Conservation (phyloP, 345 rosid genomes). For the Acer negundo region DNA sequence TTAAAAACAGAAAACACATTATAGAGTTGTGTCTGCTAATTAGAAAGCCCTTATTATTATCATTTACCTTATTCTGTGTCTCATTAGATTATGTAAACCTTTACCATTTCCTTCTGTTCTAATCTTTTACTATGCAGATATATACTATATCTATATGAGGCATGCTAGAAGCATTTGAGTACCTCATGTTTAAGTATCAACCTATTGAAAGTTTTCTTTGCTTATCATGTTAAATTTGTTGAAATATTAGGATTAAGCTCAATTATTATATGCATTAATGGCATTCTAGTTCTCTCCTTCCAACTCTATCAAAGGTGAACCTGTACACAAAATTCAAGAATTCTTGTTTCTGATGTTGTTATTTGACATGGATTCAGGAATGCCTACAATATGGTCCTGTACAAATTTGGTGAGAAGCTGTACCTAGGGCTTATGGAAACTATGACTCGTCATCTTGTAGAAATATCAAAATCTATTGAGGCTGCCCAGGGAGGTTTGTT, state of each 20-base stretch:
- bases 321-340: not conserved
- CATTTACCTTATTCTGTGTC: not conserved
- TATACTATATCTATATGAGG: not conserved
- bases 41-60: not conserved
- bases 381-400: conserved; percentile 79
- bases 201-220: not conserved
- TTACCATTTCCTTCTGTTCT: not conserved
- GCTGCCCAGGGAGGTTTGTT: conserved; percentile 71
- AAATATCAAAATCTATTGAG: conserved; percentile 53
- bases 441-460: conserved; percentile 64
- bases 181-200: not conserved
- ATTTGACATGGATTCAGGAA: conserved; percentile 38
- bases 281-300: not conserved
- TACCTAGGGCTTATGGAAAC: conserved; percentile 61
- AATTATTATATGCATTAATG: not conserved
- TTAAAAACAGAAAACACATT: not conserved
- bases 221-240: not conserved
- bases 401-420: conserved; percentile 71
- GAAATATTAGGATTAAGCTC: not conserved
- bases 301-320: not conserved
- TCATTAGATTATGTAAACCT: not conserved
- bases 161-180: not conserved
- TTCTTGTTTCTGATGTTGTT: conserved; percentile 14
- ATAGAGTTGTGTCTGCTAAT: not conserved
- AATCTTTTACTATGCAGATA: not conserved